Evolutionary conservation across 345 rosid species (phyloP), one percentile per base, ranked within the genome.

Genomic region (Fremontodendron californicum): DNA sequence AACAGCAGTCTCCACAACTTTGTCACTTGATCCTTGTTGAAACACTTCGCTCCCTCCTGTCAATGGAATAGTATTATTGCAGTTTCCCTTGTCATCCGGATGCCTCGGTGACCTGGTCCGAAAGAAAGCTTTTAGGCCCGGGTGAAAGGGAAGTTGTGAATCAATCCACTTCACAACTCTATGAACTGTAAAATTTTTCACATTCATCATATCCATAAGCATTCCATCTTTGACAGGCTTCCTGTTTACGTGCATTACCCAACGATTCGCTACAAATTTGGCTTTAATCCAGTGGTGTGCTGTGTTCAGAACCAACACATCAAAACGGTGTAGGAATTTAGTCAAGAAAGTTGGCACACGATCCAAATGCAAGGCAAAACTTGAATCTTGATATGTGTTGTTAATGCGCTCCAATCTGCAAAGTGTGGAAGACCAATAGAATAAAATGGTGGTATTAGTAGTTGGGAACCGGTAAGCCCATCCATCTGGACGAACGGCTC

Each of bases 241-340:
- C 0, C 94, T 91, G 6, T 88, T 86, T 0, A 88, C 82, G 76
- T 89, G 80, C 93, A 92, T 89, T 52, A 90, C 88, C 94, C 97
- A 92, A 78, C 81, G 76, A 73, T 90, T 90, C 2, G 81, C 90
- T 10, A 72, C 82, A 57, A 92, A 78, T 76, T 92, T 92, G 43
- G 94, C 94, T 54, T 89, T 79, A 73, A 90, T 92, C 97, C 97
- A 92, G 29, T 92, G 97, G 71, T 92, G 91, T 21, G 94, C 94
- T 0, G 94, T 90, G 82, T 90, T 92, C 75, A 90, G 90, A 71
- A 92, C 91, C 78, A 92, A 75, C 31, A 89, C 90, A 23, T 89
- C 62, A 18, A 92, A 78, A 60, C 71, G 88, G 68, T 83, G 88
- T 78, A 92, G 90, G 79, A 81, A 83, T 31, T 77, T 79, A 11